phyloP scores from a whole-genome alignment of 2,329 filamentous ascomycete species.

The Aspergillus cejpii region DNA sequence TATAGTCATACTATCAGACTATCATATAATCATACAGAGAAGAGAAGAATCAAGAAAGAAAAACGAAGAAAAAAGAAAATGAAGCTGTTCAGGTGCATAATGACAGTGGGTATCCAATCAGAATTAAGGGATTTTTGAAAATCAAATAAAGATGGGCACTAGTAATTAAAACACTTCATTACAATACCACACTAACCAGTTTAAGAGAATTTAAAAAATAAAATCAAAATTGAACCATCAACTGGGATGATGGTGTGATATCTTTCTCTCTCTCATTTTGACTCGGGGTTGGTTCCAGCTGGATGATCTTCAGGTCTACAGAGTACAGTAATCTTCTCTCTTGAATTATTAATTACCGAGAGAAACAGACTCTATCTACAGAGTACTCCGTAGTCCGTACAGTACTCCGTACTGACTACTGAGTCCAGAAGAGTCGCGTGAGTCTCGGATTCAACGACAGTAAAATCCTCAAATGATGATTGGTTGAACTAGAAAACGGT shows the following conservation, averaged over 20 bases:
- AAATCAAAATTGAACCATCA: conserved; percentile 18
- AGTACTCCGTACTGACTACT: too few relatives aligned
- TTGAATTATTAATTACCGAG: too few relatives aligned
- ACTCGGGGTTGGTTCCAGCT: neutral
- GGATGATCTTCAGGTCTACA: neutral
- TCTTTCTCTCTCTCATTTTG: neutral
- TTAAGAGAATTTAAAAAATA: neutral
- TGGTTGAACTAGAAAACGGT: neutral
- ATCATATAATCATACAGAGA: too few relatives aligned
- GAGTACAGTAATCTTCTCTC: too few relatives aligned
- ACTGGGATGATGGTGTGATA: conserved; percentile 22
- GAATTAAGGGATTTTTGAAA: neutral
- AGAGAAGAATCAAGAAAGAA: conserved; percentile 4
- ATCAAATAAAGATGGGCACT: neutral
- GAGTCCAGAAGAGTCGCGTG: too few relatives aligned
- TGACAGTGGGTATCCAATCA: neutral
- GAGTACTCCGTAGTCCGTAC: too few relatives aligned
- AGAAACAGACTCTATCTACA: too few relatives aligned
- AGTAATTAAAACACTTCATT: neutral
- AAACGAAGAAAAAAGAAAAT: conserved; percentile 18
- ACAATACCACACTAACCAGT: neutral
- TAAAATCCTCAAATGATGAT: neutral
- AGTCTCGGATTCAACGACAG: too few relatives aligned
- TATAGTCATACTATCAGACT: too few relatives aligned
- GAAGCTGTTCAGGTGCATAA: too few relatives aligned